These are phyloP conservation scores for Fusarium dlaminii DNA, from an alignment of 2,329 filamentous ascomycete species.

Conservation along the genomic window DNA sequence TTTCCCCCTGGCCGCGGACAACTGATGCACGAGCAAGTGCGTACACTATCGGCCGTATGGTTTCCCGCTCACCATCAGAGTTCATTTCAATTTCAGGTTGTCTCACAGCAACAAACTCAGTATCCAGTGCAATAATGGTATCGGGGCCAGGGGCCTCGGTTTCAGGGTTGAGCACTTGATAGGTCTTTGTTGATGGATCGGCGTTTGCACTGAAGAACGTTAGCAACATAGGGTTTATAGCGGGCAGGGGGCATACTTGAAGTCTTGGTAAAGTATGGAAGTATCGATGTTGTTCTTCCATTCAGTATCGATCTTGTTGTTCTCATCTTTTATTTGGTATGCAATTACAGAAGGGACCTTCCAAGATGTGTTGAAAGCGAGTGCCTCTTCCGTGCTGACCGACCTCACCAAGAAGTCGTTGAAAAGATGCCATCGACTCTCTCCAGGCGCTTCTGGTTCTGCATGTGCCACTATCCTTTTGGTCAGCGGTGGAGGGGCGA, in stretches of 20 bases:
- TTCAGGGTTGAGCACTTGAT: slow-evolving; percentile 64
- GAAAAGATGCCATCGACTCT: slow-evolving; percentile 91
- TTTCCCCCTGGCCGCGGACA: slow-evolving; percentile 78
- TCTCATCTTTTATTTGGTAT: slow-evolving; percentile 83
- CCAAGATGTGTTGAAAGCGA: slow-evolving; percentile 91
- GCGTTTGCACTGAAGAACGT: slow-evolving; percentile 50
- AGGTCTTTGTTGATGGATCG: slow-evolving; percentile 60
- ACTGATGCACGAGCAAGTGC: slow-evolving; percentile 94
- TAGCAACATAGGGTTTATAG: background rate
- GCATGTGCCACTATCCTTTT: slow-evolving; percentile 69
- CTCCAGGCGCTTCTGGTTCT: slow-evolving; percentile 64
- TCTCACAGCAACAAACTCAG: slow-evolving; percentile 93
- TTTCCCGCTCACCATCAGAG: slow-evolving; percentile 88
- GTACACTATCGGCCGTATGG: slow-evolving; percentile 88
- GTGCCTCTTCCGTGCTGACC: slow-evolving; percentile 81
- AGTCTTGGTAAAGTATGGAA: slow-evolving; percentile 81
- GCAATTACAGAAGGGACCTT: slow-evolving; percentile 89
- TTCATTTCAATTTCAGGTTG: slow-evolving; percentile 97
- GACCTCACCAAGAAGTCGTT: slow-evolving; percentile 94
- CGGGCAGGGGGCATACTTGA: slow-evolving; percentile 53
- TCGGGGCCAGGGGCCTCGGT: slow-evolving; percentile 75
- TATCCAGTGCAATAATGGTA: slow-evolving; percentile 88
- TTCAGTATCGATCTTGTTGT: slow-evolving; percentile 82
- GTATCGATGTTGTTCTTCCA: slow-evolving; percentile 91
- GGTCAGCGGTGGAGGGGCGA: slow-evolving; percentile 36